phyloP scores from a whole-genome alignment of 345 rosid species.

The Cardiospermum halicacabum region DNA sequence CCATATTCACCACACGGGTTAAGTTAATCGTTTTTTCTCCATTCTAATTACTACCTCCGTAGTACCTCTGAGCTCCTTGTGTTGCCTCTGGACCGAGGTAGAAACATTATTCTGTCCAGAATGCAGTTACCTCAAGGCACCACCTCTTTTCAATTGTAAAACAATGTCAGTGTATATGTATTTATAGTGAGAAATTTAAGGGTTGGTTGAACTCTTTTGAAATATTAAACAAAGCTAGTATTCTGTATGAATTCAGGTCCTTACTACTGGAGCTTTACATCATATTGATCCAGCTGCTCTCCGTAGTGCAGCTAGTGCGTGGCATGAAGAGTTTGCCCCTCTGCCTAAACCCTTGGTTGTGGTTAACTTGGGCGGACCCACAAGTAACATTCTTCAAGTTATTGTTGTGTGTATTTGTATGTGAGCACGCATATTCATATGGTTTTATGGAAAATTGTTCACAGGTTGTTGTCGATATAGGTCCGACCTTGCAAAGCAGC shows the following conservation, averaged over 20 bases:
- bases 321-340: slow-evolving; percentile 93
- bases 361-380: slow-evolving; percentile 91
- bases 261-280: slow-evolving; percentile 86
- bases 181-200: neutral
- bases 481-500: slow-evolving; percentile 74
- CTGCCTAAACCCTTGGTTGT: slow-evolving; percentile 86
- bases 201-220: slow-evolving; percentile 3
- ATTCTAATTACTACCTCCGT: too few relatives aligned
- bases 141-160: too few relatives aligned
- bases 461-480: slow-evolving; percentile 85
- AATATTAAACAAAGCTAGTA: slow-evolving; percentile 1
- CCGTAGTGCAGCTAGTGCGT: slow-evolving; percentile 76
- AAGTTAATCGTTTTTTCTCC: too few relatives aligned
- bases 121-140: too few relatives aligned
- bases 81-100: too few relatives aligned
- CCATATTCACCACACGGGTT: too few relatives aligned
- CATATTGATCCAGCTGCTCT: slow-evolving; percentile 81
- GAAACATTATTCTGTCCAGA: too few relatives aligned
- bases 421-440: slow-evolving; percentile 7
- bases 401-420: neutral
- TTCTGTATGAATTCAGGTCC: slow-evolving; percentile 49
- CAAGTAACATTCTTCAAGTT: slow-evolving; percentile 37
- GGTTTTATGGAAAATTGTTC: slow-evolving; percentile 7
- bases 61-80: too few relatives aligned
- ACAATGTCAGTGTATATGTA: too few relatives aligned